Conservation (phyloP, 164 flowering plant genomes). For the Stephania cephalantha region DNA sequence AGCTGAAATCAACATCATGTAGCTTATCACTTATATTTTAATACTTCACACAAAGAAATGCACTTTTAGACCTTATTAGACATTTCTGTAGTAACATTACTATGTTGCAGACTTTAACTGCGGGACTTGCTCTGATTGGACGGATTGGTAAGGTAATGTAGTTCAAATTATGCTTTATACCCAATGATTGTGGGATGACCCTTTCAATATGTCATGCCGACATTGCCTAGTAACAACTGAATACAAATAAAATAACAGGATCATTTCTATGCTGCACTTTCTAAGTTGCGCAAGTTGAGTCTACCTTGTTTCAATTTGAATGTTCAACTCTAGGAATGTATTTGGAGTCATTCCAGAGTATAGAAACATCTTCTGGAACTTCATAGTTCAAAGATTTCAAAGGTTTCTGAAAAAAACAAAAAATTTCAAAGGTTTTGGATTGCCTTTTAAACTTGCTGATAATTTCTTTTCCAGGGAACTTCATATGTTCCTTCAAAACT, state of each 20-base stretch:
- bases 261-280: not conserved
- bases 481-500: conserved; percentile 63
- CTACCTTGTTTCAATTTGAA: not conserved
- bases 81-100: not conserved
- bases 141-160: conserved; percentile 77
- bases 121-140: conserved; percentile 89
- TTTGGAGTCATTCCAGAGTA: not conserved
- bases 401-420: not conserved
- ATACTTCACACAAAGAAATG: not conserved
- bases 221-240: not conserved
- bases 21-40: not conserved
- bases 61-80: conserved; percentile 5
- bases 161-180: not conserved
- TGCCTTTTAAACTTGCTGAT: not conserved
- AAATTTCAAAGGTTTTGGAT: not conserved
- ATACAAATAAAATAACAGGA: not conserved
- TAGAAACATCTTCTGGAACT: not conserved
- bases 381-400: not conserved
- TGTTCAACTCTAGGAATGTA: not conserved
- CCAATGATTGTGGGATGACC: not conserved
- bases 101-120: conserved; percentile 74
- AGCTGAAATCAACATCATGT: not conserved
- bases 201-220: not conserved
- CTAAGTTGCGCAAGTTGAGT: not conserved
- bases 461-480: conserved; percentile 51